phyloP scores from a whole-genome alignment of 331 rosid species.

The Quercus tomentella region DNA sequence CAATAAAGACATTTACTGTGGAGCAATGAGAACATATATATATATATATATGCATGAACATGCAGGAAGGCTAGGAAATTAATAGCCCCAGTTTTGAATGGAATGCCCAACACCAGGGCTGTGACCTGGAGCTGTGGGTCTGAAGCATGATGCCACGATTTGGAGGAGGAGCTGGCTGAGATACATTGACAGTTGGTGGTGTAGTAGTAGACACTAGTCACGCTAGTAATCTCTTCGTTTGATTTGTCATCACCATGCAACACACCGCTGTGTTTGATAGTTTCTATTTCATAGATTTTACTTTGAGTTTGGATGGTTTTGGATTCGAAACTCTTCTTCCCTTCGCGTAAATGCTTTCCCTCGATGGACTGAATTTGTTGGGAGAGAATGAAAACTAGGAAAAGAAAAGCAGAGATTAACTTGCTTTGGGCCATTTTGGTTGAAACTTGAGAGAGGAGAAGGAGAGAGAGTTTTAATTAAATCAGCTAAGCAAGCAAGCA shows the following conservation, averaged over 20 bases:
- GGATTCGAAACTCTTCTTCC: neutral
- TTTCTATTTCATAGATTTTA: neutral
- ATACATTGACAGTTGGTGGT: conserved; percentile 1
- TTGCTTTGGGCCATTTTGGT: too few relatives aligned
- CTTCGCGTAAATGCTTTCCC: conserved; percentile 15
- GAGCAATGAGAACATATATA: neutral
- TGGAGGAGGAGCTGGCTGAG: conserved; percentile 14
- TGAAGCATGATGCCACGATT: conserved; percentile 25
- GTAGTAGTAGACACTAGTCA: neutral
- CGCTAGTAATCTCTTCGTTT: neutral
- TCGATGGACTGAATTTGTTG: neutral
- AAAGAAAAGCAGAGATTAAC: too few relatives aligned
- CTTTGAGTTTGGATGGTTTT: neutral
- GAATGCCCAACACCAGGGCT: conserved; percentile 47
- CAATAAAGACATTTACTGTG: too few relatives aligned
- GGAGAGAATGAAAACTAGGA: too few relatives aligned
- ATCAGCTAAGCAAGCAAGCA: too few relatives aligned
- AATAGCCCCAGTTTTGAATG: conserved; percentile 20
- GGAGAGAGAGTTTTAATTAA: too few relatives aligned
- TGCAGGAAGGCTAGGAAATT: neutral
- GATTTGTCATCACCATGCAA: neutral
- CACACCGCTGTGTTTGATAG: neutral
- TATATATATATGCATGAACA: neutral
- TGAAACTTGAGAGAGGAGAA: too few relatives aligned
- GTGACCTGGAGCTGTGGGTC: conserved; percentile 42